phyloP scores from a whole-genome alignment of 176 grass and related monocot genomes.

The Miscanthus lutarioriparius region DNA sequence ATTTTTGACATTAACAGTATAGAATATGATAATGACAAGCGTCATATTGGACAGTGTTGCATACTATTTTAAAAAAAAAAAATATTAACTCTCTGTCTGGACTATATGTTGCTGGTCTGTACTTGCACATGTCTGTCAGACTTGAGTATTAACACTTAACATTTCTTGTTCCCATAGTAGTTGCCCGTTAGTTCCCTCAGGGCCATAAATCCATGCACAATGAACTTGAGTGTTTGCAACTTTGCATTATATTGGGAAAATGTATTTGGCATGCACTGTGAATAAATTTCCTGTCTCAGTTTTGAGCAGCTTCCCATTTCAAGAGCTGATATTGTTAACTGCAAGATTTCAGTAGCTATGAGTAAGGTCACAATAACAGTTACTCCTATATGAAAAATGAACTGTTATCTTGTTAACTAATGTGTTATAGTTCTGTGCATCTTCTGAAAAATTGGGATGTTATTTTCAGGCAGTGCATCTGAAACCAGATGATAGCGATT shows the following conservation, averaged over 20 bases:
- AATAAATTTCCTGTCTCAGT: background rate
- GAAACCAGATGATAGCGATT: conserved; percentile 59
- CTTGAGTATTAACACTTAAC: background rate
- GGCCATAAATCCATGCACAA: background rate
- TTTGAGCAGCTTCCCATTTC: conserved; percentile 9
- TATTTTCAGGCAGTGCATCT: conserved; percentile 81
- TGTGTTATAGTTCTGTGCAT: background rate
- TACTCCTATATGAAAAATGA: background rate
- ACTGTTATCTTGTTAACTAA: background rate
- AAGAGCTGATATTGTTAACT: background rate
- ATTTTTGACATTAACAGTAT: background rate
- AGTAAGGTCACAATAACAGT: background rate
- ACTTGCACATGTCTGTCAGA: background rate
- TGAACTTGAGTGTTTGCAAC: background rate
- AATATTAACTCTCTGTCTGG: background rate
- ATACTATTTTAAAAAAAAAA: background rate
- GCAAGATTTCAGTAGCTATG: background rate
- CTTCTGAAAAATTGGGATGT: conserved; percentile 4
- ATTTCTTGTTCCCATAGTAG: background rate
- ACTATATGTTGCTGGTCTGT: background rate
- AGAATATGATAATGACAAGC: background rate
- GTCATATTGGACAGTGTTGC: background rate
- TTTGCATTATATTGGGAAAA: conserved; percentile 5
- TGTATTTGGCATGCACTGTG: background rate
- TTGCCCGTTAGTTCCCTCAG: conserved; percentile 2